Conservation (phyloP, 78 protist species). For the Tieghemostelium lacteum region DNA sequence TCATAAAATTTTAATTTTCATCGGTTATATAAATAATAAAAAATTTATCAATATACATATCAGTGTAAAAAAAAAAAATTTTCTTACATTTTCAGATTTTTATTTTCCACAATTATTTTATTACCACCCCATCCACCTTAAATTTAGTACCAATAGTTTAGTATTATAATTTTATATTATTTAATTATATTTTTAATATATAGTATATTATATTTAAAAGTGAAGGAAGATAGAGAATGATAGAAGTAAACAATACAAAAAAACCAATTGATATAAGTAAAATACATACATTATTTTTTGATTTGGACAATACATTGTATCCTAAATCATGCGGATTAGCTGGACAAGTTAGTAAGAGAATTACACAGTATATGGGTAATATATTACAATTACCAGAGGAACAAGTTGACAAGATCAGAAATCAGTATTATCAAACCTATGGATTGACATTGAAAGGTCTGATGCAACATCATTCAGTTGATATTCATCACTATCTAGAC, state of each 20-base stretch:
- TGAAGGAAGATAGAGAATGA: not conserved
- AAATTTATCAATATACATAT: too few species aligned
- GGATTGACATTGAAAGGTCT: slow-evolving; percentile 63
- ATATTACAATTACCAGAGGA: slow-evolving; percentile 26
- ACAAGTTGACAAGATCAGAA: slow-evolving; percentile 60
- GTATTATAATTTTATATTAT: not conserved
- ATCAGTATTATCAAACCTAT: slow-evolving; percentile 62
- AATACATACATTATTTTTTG: slow-evolving; percentile 73
- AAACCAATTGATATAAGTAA: not conserved
- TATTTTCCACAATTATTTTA: too few species aligned
- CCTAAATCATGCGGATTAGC: slow-evolving; percentile 73
- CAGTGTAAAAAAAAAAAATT: too few species aligned
- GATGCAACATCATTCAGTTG: slow-evolving; percentile 43
- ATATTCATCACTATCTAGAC: slow-evolving; percentile 46
- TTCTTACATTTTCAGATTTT: too few species aligned
- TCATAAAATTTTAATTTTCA: too few species aligned
- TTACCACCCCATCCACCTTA: not conserved
- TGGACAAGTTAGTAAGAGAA: slow-evolving; percentile 40
- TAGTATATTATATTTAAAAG: too few species aligned
- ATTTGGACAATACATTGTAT: slow-evolving; percentile 75
- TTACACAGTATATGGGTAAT: slow-evolving; percentile 21
- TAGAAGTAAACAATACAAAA: not conserved
- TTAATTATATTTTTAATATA: too few species aligned
- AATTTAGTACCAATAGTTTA: not conserved
- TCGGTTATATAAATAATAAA: too few species aligned